These are phyloP conservation scores for Elsinoe fawcettii DNA, from an alignment of 2,329 filamentous ascomycete genomes.

Conservation along the genomic window DNA sequence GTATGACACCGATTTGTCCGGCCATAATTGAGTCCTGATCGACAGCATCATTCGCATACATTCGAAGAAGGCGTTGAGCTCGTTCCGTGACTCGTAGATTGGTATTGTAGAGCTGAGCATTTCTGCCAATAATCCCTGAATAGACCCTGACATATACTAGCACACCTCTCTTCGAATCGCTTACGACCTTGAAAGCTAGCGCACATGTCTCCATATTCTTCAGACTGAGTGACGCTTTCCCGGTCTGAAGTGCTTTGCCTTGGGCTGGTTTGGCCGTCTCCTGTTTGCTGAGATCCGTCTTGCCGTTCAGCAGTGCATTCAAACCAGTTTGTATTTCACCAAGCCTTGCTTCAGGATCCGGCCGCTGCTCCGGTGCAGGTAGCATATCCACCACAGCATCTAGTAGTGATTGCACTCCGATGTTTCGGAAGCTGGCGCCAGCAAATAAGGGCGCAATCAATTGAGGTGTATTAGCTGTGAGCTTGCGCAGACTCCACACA, in stretches of 20 bases:
- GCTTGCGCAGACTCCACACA: slow-evolving; percentile 64
- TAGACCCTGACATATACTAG: slow-evolving; percentile 91
- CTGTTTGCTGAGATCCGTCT: slow-evolving; percentile 20
- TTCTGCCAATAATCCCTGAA: slow-evolving; percentile 68
- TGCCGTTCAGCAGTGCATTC: slow-evolving; percentile 36
- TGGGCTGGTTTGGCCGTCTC: slow-evolving; percentile 16
- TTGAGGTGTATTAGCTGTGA: slow-evolving; percentile 60
- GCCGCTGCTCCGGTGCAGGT: slow-evolving; percentile 71
- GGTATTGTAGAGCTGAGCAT: slow-evolving; percentile 76
- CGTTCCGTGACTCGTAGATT: slow-evolving; percentile 72
- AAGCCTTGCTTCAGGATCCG: slow-evolving; percentile 68
- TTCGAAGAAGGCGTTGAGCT: slow-evolving; percentile 73
- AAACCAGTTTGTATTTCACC: slow-evolving; percentile 49
- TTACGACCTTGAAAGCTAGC: slow-evolving; percentile 85
- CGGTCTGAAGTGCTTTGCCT: slow-evolving; percentile 16
- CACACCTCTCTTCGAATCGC: slow-evolving; percentile 76
- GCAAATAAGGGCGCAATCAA: slow-evolving; percentile 79
- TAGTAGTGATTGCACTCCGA: slow-evolving; percentile 85
- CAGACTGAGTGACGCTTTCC: slow-evolving; percentile 31
- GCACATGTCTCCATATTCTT: slow-evolving; percentile 61
- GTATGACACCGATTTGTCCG: slow-evolving; percentile 90
- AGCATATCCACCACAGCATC: slow-evolving; percentile 84
- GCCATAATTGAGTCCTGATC: slow-evolving; percentile 73
- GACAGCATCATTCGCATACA: slow-evolving; percentile 80
- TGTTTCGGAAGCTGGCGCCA: slow-evolving; percentile 86